Evolutionary conservation across 441 rosid genomes (phyloP), one percentile per base, ranked within the genome.

Genomic region (Corymbia citriodora): DNA sequence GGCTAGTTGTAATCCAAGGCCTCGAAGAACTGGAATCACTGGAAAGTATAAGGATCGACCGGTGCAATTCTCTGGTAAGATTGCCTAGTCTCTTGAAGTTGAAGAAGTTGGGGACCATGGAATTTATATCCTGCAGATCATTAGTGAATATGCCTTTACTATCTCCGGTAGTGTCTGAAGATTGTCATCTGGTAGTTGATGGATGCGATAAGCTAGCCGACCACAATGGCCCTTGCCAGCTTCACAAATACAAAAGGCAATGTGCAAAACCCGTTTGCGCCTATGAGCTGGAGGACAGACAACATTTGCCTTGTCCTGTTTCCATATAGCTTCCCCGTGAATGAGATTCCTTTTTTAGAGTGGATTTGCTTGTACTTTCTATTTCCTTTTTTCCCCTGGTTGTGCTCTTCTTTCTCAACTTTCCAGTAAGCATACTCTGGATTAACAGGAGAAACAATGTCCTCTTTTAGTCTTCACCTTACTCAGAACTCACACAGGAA

Each of bases 201-300:
- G 3, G 21, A 17, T 68, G 40, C 40, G 1, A 68, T 15, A n/a
- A n/a, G 11, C 74, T 68, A 15, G 3, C 74, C 21, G 8, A 16
- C 74, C 40, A 68, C 74, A 3, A 16, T 8, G 74, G 74, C 6
- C 74, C 74, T 68, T 16, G 1, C 36, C 11, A 0, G 18, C 40
- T n/a, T 65, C 1, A 65, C 74, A 65, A 8, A 1, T 0, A 65
- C 40, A 7, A 2, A 15, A 15, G 36, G 74, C 10, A n/a, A n/a
- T n/a, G 21, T 31, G 19, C 10, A 65, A n/a, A 1, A 1, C 40
- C 21, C 1, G 3, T 2, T 16, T 6, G 55, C 1, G 19, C 19
- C 40, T 10, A 11, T 61, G 68, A 25, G 7, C 29, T 1, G n/a
- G 68, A 25, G 15, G 29, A 27, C 11, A 23, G 68, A 61, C 7